Base-by-base conservation (phyloP, 1,284 basidiomycete genomes). In the Phellinidium pouzarii region DNA sequence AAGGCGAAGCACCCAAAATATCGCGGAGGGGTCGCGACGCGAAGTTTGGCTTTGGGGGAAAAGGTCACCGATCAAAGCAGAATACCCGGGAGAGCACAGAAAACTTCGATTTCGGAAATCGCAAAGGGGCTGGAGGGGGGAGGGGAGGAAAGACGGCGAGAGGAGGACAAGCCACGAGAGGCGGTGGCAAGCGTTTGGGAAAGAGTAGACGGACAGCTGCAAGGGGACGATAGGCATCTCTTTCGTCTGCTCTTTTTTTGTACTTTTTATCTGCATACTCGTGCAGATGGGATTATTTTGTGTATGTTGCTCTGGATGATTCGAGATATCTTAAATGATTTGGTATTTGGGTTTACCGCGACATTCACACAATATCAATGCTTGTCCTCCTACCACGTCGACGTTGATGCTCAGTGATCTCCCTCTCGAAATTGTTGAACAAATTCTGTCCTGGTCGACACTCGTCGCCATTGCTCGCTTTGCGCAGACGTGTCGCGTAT, bases 61-160 rank as follows among this genome's bases (percentile, higher is more conserved):
- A 74, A 11, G 78, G 78, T 19, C 71, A 78, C 60, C 73, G 81
- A 52, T 76, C 82, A 40, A 94, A 94, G 69, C 82, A 88, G 65
- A 94, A 94, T 64, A 91, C 87, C 19, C 75, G 74, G 54, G 79
- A 82, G 46, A 89, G 86, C 7, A 89, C 88, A 5, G 87, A 91
- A 64, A 76, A 81, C 62, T 88, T 91, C 60, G 74, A 70, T 8
- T 66, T 70, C 36, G 69, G 71, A n/a, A 62, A 70, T 41, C 62
- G 72, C 17, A 66, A 66, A 44, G 66, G 69, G 7, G 58, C 57
- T 9, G 63, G 68, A 17, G 64, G 11, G 31, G 31, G 65, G 12
- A 49, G 53, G 11, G 64, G 64, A 17, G 61, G 64, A n/a, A n/a
- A n/a, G n/a, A n/a, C n/a, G n/a, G n/a, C n/a, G n/a, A n/a, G n/a